Conservation (phyloP, 2,329 filamentous ascomycete species). For the Phialophora macrospora region DNA sequence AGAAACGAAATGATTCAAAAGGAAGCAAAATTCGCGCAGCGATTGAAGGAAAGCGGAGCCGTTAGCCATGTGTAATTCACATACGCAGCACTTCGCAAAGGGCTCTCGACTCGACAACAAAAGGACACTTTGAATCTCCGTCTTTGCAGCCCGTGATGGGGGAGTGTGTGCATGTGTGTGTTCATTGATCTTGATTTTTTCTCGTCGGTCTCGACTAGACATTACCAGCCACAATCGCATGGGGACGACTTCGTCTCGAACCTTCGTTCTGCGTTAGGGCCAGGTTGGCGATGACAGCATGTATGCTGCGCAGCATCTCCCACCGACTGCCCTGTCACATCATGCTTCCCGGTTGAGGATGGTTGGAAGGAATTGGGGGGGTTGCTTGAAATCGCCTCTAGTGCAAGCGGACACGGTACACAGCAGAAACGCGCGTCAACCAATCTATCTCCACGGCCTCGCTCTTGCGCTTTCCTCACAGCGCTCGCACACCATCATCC, state of each 20-base stretch:
- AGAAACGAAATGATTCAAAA: not conserved
- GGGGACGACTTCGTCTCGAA: slow-evolving; percentile 2
- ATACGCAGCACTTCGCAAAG: not conserved
- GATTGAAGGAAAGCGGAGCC: not conserved
- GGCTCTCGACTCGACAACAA: not conserved
- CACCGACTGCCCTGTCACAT: not conserved
- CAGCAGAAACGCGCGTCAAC: not conserved
- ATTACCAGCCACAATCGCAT: slow-evolving; percentile 1
- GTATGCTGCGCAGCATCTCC: not conserved
- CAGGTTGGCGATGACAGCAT: not conserved
- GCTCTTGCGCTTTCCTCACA: not conserved
- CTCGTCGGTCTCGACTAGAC: slow-evolving; percentile 3
- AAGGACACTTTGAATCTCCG: not conserved
- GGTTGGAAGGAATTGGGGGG: not conserved
- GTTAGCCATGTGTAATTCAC: not conserved
- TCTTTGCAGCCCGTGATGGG: not conserved
- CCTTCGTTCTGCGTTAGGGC: not conserved
- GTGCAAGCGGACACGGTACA: slow-evolving; percentile 12
- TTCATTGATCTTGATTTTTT: slow-evolving; percentile 2
- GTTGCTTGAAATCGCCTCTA: slow-evolving; percentile 16
- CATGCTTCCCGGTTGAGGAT: slow-evolving; percentile 6
- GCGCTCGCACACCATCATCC: not conserved
- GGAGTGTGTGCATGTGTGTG: not conserved
- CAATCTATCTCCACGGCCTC: not conserved
- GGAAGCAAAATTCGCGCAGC: not conserved